Evolutionary conservation across 139 green algal genomes (phyloP).

Genomic region (Micromonas commoda): DNA sequence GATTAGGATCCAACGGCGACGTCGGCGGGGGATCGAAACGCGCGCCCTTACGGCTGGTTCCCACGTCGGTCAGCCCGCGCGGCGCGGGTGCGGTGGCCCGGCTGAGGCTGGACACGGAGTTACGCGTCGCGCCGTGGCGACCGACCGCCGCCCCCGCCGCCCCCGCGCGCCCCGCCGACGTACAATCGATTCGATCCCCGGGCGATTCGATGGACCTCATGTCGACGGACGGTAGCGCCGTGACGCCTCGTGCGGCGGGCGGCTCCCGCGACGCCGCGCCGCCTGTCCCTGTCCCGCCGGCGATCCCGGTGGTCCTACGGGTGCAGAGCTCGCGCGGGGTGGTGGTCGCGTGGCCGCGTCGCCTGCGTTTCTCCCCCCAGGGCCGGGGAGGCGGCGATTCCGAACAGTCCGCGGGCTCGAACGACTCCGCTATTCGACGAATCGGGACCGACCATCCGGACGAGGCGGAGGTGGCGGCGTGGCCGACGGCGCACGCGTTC

Average conservation of each 20-base stretch:
- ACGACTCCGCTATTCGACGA: too few species aligned
- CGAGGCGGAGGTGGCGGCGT: not conserved
- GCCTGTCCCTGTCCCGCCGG: too few species aligned
- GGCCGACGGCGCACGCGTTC: not conserved
- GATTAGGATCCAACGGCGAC: not conserved
- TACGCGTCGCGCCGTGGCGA: not conserved
- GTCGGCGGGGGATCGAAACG: not conserved
- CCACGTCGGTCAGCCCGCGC: not conserved
- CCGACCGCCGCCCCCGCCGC: not conserved
- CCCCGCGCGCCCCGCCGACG: not conserved
- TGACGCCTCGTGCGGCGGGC: too few species aligned
- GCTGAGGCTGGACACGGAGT: slow-evolving; percentile 11
- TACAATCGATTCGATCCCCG: too few species aligned
- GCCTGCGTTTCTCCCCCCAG: too few species aligned
- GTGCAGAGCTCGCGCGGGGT: not conserved
- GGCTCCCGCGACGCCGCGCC: too few species aligned
- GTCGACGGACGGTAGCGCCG: too few species aligned
- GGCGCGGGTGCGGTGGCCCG: not conserved
- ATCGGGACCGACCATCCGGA: not conserved
- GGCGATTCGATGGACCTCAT: too few species aligned
- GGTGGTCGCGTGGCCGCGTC: not conserved
- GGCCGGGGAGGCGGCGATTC: too few species aligned
- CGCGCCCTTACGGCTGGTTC: not conserved
- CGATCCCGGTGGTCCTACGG: not conserved
- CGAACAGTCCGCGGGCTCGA: too few species aligned